Evolutionary conservation across 345 rosid species (phyloP), one percentile per base, ranked within the genome.

Genomic region (Arabidopsis arenosa): DNA sequence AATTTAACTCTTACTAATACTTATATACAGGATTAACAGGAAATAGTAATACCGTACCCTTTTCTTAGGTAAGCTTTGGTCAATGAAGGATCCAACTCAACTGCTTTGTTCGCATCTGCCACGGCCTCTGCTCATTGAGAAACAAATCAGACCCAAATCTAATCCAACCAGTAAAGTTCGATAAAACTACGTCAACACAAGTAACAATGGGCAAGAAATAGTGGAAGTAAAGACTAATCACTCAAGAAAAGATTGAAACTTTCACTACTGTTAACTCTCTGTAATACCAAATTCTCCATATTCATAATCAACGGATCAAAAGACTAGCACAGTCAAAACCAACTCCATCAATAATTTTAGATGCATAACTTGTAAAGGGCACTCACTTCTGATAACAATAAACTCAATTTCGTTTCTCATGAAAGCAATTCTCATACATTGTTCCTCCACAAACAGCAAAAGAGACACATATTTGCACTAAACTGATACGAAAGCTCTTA

Each of bases 61-160:
- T 93, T 96, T 37, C 98, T 88, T 66, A 88, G 68, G 80, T 91
- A 93, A 6, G 97, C 93, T 84, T 87, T 96, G 15, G 90, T 57
- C 90, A 88, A 55, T 5, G 85, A 68, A 6, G 87, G 76, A 41
- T 89, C 93, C 92, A 93, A 81, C 80, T 84, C 86, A 61, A 93
- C 85, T 32, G 99, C 95, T 82, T 76, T 83, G 70, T 70, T 87
- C 0, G 98, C 89, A 84, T 93, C 99, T 52, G 89, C 87, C 57
- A 93, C 93, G 14, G 95, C 96, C 82, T 88, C 99, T 96, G 85
- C 80, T 67, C 55, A 81, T 21, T 21, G 13, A 72, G 37, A 47
- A 51, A 72, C 49, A 66, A 7, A 53, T 66, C 58, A 72, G 11
- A 17, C n/a, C 9, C 66, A 66, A 73, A 35, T 36, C 41, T 37